Evolutionary conservation across 169 alveolate genomes (phyloP), one percentile per base, ranked within the genome.

Genomic region (Cryptosporidium tyzzeri): DNA sequence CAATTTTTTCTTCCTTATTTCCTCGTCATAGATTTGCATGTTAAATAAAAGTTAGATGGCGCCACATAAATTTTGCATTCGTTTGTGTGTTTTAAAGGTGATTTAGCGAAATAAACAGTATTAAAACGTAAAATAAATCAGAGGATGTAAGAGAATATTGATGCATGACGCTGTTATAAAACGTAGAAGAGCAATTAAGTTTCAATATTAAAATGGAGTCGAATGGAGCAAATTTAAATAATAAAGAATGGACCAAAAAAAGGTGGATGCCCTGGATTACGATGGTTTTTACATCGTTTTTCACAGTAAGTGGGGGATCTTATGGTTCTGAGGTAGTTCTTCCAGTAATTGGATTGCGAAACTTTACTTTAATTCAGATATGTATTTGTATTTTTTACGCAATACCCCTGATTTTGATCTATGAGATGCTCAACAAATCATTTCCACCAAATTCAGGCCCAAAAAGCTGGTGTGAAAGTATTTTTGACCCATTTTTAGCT

Each of bases 261-360:
- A 59, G 7, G 16, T 26, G 50, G 33, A 16, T 35, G 31, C 41
- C 75, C 6, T 41, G 71, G 59, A 31, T 35, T 44, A 18, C 89
- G 44, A 48, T 80, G 67, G 18, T 80, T 23, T 80, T 59, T n/a
- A 50, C 70, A 16, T 80, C 89, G 18, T 80, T 80, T 80, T 80
- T 80, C 35, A 61, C 89, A 7, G 75, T 80, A 23, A 62, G 89
- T 65, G 89, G 89, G 6, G 89, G 89, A 29, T 59, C 89, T 10
- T 80, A 80, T 65, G 89, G 89, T 16, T 80, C 89, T 8, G 89
- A 80, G 26, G 73, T 80, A 48, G 89, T 80, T 45, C 41, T 80
- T 12, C 75, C 89, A 5, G 75, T 65, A 7, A 80, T 80, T 6
- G 89, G 89, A 26, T 21, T 80, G 31, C 35, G 53, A 14, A 37